Evolutionary conservation across 2,329 filamentous ascomycete genomes (phyloP).

Genomic region (Penicillium rolfsii): DNA sequence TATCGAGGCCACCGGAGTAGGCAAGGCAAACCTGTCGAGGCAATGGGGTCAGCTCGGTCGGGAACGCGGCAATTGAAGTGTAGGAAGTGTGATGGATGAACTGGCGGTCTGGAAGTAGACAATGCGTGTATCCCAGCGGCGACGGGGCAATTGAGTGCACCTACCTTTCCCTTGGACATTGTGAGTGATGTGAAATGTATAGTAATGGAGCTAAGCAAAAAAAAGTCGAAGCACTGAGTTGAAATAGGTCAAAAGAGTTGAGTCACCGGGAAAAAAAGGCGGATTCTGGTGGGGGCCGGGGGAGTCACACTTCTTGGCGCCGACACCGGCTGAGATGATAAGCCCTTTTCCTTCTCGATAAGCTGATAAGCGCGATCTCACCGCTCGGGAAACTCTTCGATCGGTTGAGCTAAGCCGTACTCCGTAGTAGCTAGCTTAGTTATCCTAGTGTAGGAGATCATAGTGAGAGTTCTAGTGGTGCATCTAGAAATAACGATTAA

Average conservation of each 20-base stretch:
- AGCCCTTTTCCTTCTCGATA: slow-evolving; percentile 18
- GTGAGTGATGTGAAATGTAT: slow-evolving; percentile 20
- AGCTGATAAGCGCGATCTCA: slow-evolving; percentile 24
- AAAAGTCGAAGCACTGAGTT: slow-evolving; percentile 16
- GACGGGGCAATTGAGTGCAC: slow-evolving; percentile 13
- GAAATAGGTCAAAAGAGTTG: slow-evolving; percentile 22
- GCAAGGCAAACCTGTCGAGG: slow-evolving; percentile 40
- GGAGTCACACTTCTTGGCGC: slow-evolving; percentile 30
- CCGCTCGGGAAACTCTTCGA: slow-evolving; percentile 2
- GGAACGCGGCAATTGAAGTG: slow-evolving; percentile 13
- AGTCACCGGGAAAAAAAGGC: slow-evolving; percentile 30
- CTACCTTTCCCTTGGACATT: slow-evolving; percentile 35
- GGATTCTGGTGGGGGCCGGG: slow-evolving; percentile 29
- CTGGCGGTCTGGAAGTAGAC: slow-evolving; percentile 21
- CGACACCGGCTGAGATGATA: slow-evolving; percentile 27
- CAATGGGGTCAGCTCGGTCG: slow-evolving; percentile 22
- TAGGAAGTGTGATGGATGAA: slow-evolving; percentile 14
- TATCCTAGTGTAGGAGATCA: background rate
- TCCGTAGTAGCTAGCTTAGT: background rate
- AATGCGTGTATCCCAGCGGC: slow-evolving; percentile 2
- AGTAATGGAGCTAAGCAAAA: slow-evolving; percentile 8
- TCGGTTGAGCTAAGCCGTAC: background rate
- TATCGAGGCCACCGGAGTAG: slow-evolving; percentile 60
- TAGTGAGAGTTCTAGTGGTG: no score
- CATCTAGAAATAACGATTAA: background rate